Conservation (phyloP, 2,329 filamentous ascomycete species). For the Thermomyces lanuginosus region DNA sequence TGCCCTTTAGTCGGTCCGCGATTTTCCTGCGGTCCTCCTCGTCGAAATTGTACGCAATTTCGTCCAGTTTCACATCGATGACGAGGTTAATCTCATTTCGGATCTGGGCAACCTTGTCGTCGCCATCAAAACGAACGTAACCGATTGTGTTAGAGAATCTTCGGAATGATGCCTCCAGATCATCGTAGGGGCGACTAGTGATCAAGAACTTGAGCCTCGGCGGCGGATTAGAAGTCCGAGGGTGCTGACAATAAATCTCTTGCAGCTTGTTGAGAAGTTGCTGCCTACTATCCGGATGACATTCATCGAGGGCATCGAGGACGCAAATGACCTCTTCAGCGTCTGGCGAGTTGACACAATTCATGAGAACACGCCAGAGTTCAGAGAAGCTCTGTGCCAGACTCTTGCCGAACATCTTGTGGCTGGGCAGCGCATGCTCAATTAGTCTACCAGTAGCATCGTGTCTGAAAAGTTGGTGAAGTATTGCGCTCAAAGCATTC, state of each 20-base stretch:
- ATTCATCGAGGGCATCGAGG: constrained; percentile 30
- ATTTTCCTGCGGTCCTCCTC: no score
- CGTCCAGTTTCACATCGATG: constrained; percentile 8
- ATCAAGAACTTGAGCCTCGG: constrained; percentile 21
- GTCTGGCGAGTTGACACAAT: constrained; percentile 4
- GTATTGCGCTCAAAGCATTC: constrained; percentile 19
- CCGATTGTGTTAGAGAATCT: constrained; percentile 5
- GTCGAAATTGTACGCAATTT: no score
- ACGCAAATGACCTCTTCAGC: constrained; percentile 18
- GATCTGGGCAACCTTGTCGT: constrained; percentile 10
- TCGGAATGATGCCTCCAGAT: constrained; percentile 8
- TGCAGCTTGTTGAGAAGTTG: constrained; percentile 12
- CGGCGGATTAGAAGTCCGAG: background rate
- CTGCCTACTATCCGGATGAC: constrained; percentile 9
- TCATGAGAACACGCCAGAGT: constrained; percentile 18
- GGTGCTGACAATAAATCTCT: constrained; percentile 10
- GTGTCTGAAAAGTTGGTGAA: constrained; percentile 24
- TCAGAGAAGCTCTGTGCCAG: constrained; percentile 8
- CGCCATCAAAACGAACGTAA: constrained; percentile 9
- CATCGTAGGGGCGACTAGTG: constrained; percentile 12
- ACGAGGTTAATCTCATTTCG: constrained; percentile 13
- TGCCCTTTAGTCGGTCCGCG: constrained; percentile 4
- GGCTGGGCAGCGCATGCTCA: constrained; percentile 1
- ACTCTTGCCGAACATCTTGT: background rate
- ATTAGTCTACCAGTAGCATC: background rate